phyloP scores from a whole-genome alignment of 257 asterid genomes.

The Thymus mandschuricus region DNA sequence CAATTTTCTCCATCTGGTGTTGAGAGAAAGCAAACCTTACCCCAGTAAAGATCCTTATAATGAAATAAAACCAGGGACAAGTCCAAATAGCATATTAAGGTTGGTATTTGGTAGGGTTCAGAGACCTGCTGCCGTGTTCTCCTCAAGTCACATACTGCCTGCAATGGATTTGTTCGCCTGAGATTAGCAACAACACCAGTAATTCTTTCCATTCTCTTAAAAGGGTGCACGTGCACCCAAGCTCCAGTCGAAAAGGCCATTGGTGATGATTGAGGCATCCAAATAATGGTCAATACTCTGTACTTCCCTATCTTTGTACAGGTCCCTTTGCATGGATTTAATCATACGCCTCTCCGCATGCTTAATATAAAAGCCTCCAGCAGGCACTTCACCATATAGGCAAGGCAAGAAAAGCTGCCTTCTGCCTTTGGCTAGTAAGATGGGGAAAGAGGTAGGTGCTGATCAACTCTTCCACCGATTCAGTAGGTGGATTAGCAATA shows the following conservation, averaged over 20 bases:
- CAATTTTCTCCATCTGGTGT: slow-evolving; percentile 98
- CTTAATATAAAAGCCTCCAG: slow-evolving; percentile 72
- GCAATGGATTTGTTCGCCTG: slow-evolving; percentile 90
- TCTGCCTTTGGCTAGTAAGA: slow-evolving; percentile 58
- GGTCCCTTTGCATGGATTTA: slow-evolving; percentile 82
- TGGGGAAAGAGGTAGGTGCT: slow-evolving; percentile 61
- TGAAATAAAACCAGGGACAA: slow-evolving; percentile 9
- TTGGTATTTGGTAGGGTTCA: slow-evolving; percentile 8
- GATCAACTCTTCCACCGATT: slow-evolving; percentile 73
- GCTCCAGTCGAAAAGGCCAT: slow-evolving; percentile 97
- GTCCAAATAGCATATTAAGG: slow-evolving; percentile 17
- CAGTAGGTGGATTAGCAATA: slow-evolving; percentile 67
- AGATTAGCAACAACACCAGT: slow-evolving; percentile 94
- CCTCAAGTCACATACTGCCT: slow-evolving; percentile 85
- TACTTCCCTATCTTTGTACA: slow-evolving; percentile 62
- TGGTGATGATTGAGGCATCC: slow-evolving; percentile 83
- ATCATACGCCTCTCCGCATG: slow-evolving; percentile 83
- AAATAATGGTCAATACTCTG: slow-evolving; percentile 61
- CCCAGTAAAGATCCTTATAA: slow-evolving; percentile 52
- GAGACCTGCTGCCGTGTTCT: slow-evolving; percentile 90
- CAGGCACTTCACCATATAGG: slow-evolving; percentile 88
- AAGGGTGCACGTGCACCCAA: slow-evolving; percentile 92
- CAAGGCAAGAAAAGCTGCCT: slow-evolving; percentile 81
- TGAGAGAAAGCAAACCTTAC: slow-evolving; percentile 88
- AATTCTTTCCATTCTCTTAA: slow-evolving; percentile 79